Evolutionary conservation across 768 basidiomycete species (phyloP), one percentile per base, ranked within the genome.

Genomic region (Melanogaster broomeanus): DNA sequence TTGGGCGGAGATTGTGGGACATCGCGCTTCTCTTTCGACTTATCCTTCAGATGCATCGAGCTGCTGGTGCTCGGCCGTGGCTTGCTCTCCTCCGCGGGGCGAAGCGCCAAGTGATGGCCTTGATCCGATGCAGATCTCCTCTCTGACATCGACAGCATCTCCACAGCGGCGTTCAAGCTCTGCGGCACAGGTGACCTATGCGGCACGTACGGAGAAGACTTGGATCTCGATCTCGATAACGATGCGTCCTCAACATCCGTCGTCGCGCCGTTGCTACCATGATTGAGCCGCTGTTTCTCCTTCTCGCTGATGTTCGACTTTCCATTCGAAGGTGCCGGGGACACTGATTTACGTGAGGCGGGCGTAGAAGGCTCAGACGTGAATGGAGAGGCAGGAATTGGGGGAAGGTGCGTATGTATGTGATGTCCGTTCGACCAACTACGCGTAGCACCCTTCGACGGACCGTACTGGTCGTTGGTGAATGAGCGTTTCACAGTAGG

Each of bases 381-480:
- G 58, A 83, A 83, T 1, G 85, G 85, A 40, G 89, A 90, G 38
- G 82, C 82, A 45, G 85, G 85, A 45, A 87, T 86, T 22, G 85
- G 82, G 25, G 84, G 77, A 31, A 87, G 72, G 47, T 83, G 54
- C 25, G 53, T 56, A 12, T 64, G 61, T 28, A 59, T n/a, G 6
- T 44, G 76, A 30, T 74, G 71, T 16, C 68, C 70, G 24, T 71
- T 72, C 7, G 72, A 54, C 54, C 68, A 68, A 12, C 72, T 65
- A 27, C 68, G 66, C n/a, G 52, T 33, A 10, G 65, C 28, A 28
- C 63, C 63, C 28, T 65, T 68, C 35, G 59, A 12, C 30, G 63
- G 62, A 6, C 61, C 61, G 38, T 59, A 60, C 37, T 63, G 59
- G 46, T 62, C 69, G 18, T 61, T 73, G 31, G 71, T 68, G 24